Base-by-base conservation (phyloP, 768 basidiomycete species). In the Sutorius australiensis region DNA sequence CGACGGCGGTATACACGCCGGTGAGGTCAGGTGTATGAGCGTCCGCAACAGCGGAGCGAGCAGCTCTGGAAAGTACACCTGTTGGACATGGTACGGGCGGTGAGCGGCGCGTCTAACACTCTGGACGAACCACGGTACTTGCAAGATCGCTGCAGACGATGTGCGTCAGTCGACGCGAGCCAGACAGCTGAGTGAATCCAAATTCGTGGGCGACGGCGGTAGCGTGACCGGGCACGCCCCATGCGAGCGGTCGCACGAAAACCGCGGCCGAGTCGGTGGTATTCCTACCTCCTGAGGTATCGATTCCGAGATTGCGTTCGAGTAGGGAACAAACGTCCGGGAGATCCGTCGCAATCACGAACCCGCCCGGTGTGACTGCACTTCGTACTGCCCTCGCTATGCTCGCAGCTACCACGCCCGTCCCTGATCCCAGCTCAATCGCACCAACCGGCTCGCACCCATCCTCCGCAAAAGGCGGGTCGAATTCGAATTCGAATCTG, bases 51-150 rank as follows among this genome's bases (percentile, higher is more conserved):
- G 79, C 5, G 87, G 87, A 0, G 83, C 87, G 11, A 91, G 75
- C 1, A 95, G 79, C 53, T 89, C 82, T 0, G 89, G 88, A 62
- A 94, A 94, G 69, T 95, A 95, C 12, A 95, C 80, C 87, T 93
- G 58, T 9, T 2, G 51, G 28, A 46, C 31, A 50, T 43, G 21
- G n/a, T 45, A 46, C 28, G 24, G 24, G 10, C n/a, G 39, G 32
- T 32, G 30, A 53, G 17, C 17, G 10, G 32, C 6, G 32, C 2
- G 28, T 3, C 5, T n/a, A 16, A 11, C 17, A 33, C 11, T 50
- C n/a, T 30, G 34, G 37, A 17, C 6, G 37, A 58, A 28, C 17
- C 31, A 17, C 34, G 36, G 24, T 37, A 77, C 83, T 64, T 71
- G 90, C 90, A 50, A 94, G 77, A 69, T 93, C 91, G 65, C 92